phyloP scores from a whole-genome alignment of 148 eudicot genomes.

The Nyssa sinensis region DNA sequence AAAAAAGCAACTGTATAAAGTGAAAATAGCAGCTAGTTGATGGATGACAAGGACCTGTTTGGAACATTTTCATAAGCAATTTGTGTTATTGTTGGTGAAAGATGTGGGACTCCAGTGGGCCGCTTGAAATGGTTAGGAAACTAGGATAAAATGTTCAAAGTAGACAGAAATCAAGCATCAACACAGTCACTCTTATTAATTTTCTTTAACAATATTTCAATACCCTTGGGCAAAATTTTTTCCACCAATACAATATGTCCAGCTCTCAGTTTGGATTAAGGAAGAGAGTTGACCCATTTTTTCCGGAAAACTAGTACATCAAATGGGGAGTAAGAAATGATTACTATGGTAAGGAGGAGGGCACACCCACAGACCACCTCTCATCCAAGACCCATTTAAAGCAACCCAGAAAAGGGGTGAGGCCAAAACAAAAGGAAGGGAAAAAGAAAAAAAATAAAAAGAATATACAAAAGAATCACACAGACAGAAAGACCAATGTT shows the following conservation, averaged over 20 bases:
- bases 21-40: neutral
- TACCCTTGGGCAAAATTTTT: neutral
- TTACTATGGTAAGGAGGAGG: constrained; percentile 28
- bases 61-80: too few species aligned
- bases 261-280: neutral
- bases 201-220: neutral
- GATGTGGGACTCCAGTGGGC: too few species aligned
- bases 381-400: constrained; percentile 21
- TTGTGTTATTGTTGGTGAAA: too few species aligned
- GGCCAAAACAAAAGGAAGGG: neutral
- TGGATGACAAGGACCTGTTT: neutral
- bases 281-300: neutral
- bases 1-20: neutral
- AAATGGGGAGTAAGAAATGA: neutral
- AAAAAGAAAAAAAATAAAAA: too few species aligned
- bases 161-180: neutral
- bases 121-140: too few species aligned
- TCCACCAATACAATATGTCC: neutral
- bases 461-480: constrained; percentile 21
- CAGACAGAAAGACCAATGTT: neutral
- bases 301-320: neutral
- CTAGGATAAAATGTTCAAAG: neutral
- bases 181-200: neutral
- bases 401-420: neutral
- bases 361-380: constrained; percentile 28